These are phyloP conservation scores for Boletus mariae DNA, from an alignment of 1,284 basidiomycete genomes.

Conservation along the genomic window DNA sequence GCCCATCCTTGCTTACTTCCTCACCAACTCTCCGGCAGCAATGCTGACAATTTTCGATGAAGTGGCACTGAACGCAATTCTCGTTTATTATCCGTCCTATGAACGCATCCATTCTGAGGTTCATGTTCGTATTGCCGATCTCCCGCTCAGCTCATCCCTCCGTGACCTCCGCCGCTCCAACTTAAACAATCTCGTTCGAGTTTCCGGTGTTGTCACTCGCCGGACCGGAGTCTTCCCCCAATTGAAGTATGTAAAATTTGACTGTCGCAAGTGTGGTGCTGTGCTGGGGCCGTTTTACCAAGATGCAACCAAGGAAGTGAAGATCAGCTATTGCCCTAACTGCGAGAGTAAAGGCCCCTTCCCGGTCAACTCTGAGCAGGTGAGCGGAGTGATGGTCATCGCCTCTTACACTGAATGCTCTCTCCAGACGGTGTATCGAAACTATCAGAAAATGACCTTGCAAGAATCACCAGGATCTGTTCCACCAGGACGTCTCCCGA, in stretches of 20 bases:
- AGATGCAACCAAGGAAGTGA: conserved; percentile 92
- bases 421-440: conserved; percentile 92
- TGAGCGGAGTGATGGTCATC: conserved; percentile 25
- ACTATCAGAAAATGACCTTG: conserved; percentile 98
- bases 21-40: conserved; percentile 89
- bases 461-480: conserved; percentile 99
- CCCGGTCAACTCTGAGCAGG: conserved; percentile 94
- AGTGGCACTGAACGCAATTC: conserved; percentile 90
- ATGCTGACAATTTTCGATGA: conserved; percentile 96
- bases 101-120: conserved; percentile 97
- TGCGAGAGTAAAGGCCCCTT: conserved; percentile 96
- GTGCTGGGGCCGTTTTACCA: conserved; percentile 97
- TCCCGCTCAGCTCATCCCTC: conserved; percentile 86
- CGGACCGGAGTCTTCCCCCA: conserved; percentile 97
- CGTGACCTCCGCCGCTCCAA: conserved; percentile 92
- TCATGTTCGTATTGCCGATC: conserved; percentile 93
- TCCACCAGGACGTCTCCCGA: conserved; percentile 92
- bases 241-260: conserved; percentile 98
- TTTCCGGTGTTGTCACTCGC: conserved; percentile 96
- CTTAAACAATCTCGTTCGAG: conserved; percentile 93
- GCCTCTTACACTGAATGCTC: not conserved
- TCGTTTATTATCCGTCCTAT: conserved; percentile 95
- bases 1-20: conserved; percentile 94
- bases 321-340: conserved; percentile 90
- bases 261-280: conserved; percentile 90